These are phyloP conservation scores for Colletotrichum horii DNA, from an alignment of 2,329 filamentous ascomycete species.

Conservation along the genomic window DNA sequence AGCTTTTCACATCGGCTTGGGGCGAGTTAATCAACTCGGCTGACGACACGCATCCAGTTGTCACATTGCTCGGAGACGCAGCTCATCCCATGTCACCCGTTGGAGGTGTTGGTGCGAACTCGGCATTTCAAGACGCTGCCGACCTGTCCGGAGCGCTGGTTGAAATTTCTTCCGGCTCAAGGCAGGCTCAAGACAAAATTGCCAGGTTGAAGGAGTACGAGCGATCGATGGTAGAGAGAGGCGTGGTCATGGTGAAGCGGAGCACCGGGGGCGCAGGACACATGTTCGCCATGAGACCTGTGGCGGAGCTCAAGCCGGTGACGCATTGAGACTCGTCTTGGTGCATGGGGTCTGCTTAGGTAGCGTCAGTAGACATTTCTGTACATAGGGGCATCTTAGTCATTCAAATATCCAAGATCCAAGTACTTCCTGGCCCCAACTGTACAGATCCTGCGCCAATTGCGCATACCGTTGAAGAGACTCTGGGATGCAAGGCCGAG, in stretches of 20 bases:
- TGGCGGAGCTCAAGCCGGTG: background rate
- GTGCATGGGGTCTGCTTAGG: background rate
- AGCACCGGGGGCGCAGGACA: background rate
- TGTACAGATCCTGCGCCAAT: background rate
- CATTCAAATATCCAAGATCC: background rate
- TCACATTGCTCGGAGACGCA: conserved; percentile 20
- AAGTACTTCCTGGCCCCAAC: background rate
- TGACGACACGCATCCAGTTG: background rate
- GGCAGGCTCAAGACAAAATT: background rate
- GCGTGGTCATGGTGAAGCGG: background rate
- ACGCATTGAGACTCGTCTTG: background rate
- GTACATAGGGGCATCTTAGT: background rate
- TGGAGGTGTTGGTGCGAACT: conserved; percentile 13
- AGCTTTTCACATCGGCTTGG: background rate
- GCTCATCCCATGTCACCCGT: conserved; percentile 15
- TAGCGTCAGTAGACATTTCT: background rate
- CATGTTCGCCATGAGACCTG: conserved; percentile 13
- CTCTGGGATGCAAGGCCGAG: background rate
- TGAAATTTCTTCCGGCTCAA: background rate
- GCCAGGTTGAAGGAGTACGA: background rate
- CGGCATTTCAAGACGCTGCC: conserved; percentile 7
- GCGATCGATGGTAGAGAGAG: background rate
- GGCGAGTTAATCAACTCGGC: background rate
- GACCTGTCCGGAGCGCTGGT: background rate
- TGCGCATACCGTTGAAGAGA: background rate